phyloP scores from a whole-genome alignment of 2,329 filamentous ascomycete species.

The Knoxdaviesia capensis region DNA sequence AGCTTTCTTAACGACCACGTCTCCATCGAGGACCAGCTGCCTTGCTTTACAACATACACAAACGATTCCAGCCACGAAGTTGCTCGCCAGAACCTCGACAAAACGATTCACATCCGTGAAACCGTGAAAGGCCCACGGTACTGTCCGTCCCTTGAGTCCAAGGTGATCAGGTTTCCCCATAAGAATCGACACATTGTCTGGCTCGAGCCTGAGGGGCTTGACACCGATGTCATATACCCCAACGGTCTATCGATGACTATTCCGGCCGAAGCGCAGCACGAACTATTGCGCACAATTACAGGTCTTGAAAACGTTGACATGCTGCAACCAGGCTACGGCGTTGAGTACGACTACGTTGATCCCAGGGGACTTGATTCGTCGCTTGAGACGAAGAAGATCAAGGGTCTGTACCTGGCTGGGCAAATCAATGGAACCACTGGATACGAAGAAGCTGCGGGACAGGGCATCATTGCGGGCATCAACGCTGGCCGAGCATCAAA shows the following conservation, averaged over 20 bases:
- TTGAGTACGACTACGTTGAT: conserved; percentile 97
- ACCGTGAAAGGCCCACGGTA: conserved; percentile 88
- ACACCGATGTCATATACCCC: conserved; percentile 78
- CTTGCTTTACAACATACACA: conserved; percentile 76
- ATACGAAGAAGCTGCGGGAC: conserved; percentile 91
- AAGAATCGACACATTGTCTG: conserved; percentile 76
- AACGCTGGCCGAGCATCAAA: conserved; percentile 74
- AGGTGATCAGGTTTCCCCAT: conserved; percentile 70
- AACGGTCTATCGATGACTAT: conserved; percentile 97
- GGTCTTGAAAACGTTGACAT: conserved; percentile 79
- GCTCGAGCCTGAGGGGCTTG: conserved; percentile 91
- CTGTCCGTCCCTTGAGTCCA: conserved; percentile 87
- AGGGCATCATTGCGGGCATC: conserved; percentile 80
- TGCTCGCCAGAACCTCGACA: conserved; percentile 76
- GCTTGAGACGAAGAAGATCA: conserved; percentile 81
- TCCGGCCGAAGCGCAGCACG: conserved; percentile 67
- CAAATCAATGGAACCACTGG: conserved; percentile 98
- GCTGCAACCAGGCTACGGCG: conserved; percentile 89
- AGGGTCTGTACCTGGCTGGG: conserved; percentile 75
- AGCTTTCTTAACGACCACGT: conserved; percentile 73
- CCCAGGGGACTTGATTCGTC: conserved; percentile 74
- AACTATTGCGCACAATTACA: conserved; percentile 66
- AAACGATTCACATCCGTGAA: conserved; percentile 90
- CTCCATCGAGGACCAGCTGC: conserved; percentile 58
- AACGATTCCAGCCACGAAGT: conserved; percentile 68